phyloP scores from a whole-genome alignment of 2,329 filamentous ascomycete species.

The Thelonectria discophora region DNA sequence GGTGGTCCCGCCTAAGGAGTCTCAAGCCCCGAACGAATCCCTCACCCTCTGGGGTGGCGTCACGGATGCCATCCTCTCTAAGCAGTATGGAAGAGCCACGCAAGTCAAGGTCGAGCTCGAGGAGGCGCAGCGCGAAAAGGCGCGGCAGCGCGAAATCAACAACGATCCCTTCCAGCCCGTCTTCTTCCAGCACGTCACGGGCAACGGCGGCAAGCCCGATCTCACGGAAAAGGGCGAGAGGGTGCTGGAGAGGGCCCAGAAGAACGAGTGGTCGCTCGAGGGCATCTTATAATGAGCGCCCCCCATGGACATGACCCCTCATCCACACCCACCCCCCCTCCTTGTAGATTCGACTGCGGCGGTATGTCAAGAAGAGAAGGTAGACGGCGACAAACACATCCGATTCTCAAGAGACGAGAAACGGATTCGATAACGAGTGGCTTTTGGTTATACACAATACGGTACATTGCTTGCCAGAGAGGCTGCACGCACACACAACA shows the following conservation, averaged over 20 bases:
- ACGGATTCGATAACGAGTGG: constrained; percentile 24
- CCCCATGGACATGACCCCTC: no score
- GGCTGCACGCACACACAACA: constrained; percentile 30
- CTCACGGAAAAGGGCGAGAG: constrained; percentile 62
- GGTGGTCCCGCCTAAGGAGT: constrained; percentile 76
- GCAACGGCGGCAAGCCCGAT: constrained; percentile 64
- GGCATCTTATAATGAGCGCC: constrained; percentile 49
- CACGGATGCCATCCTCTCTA: constrained; percentile 83
- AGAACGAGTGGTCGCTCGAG: constrained; percentile 61
- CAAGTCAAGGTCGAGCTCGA: constrained; percentile 90
- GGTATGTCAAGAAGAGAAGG: background rate
- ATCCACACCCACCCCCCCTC: background rate
- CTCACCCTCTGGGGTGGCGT: constrained; percentile 88
- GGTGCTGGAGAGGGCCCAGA: constrained; percentile 62
- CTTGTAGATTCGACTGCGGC: background rate
- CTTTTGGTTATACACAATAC: constrained; percentile 32
- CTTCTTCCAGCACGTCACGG: constrained; percentile 76
- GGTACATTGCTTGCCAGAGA: constrained; percentile 36
- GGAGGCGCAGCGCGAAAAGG: constrained; percentile 86
- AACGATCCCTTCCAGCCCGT: constrained; percentile 81
- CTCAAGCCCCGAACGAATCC: constrained; percentile 89
- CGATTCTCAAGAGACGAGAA: constrained; percentile 8
- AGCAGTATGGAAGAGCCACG: constrained; percentile 87
- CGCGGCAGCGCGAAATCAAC: constrained; percentile 77
- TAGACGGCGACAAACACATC: background rate